Conservation (phyloP, 345 rosid genomes). For the Gossypium rotundifolium region DNA sequence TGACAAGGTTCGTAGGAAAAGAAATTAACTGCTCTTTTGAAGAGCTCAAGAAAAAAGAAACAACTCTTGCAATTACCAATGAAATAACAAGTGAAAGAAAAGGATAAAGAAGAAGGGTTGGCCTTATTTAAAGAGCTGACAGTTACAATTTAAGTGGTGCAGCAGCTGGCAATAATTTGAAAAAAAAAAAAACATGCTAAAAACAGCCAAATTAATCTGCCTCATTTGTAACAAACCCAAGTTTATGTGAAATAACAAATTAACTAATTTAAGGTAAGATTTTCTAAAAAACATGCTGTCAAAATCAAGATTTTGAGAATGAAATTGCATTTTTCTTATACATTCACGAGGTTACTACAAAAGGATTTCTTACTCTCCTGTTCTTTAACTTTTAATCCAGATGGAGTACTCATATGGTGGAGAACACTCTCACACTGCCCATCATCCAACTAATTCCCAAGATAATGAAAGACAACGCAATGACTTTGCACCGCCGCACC, state of each 20-base stretch:
- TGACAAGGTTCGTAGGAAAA: too few relatives aligned
- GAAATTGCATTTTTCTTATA: neutral
- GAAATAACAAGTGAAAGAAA: too few relatives aligned
- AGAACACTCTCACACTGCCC: neutral
- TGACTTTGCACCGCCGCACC: neutral
- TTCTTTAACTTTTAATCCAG: neutral
- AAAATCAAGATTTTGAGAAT: neutral
- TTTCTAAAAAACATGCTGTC: neutral
- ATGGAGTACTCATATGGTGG: constrained; percentile 42
- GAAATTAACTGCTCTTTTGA: too few relatives aligned
- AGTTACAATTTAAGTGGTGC: too few relatives aligned
- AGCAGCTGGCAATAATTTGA: too few relatives aligned
- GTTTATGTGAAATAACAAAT: neutral
- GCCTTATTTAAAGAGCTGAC: too few relatives aligned
- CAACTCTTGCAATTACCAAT: too few relatives aligned
- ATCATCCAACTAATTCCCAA: too few relatives aligned
- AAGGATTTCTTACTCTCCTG: neutral
- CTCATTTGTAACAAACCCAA: neutral
- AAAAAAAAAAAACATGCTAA: too few relatives aligned
- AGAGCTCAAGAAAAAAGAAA: too few relatives aligned
- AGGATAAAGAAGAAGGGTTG: too few relatives aligned
- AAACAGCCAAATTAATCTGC: neutral
- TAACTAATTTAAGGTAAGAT: neutral
- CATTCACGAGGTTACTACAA: neutral
- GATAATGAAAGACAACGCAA: constrained; percentile 11